Base-by-base conservation (phyloP, 1,139 yeast species). In the Groenewaldozyma sp. region DNA sequence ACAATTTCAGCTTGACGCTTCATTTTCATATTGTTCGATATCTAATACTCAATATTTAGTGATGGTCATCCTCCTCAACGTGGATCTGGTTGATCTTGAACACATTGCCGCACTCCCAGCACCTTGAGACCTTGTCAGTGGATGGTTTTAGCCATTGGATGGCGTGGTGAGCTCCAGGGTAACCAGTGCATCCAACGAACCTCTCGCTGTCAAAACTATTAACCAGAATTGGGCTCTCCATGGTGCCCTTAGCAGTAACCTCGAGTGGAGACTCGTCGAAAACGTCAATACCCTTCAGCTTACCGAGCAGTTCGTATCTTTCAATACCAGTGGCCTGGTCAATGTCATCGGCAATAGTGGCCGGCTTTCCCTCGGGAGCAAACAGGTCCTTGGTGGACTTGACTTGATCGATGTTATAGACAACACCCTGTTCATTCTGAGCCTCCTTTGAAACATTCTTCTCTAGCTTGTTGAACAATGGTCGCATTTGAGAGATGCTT, bases 91-190 rank as follows among this genome's bases (percentile, higher is more conserved):
- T 84, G 56, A 91, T 70, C 59, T 82, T 78, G 74, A 82, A 88
- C 54, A 87, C 94, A 54, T 88, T 81, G 65, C 99, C 99, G 67
- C 97, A 91, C 66, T 88, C 96, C 95, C 96, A 86, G 73, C 97
- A 93, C 78, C 99, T 87, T 53, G 84, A 84, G 51, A 80, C 80
- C 67, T 82, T 71, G 42, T 76, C 84, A 52, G 73, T 76, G 54
- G 88, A 82, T 56, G 94, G 95, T 68, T 80, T 81, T 71, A 91
- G 75, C 97, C 98, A 91, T 78, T 78, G 78, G 53, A 86, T 78
- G 56, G 76, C 78, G 70, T 88, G 97, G 46, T 84, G 75, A 53
- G 87, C 95, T 46, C 91, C 94, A 59, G 93, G 94, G 55, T 84
- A 77, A 61, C 99, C 99, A 53, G 94, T 82, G 72, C 98, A 91